phyloP scores from a whole-genome alignment of 2,329 filamentous ascomycete species.

The Davidsoniella virescens region DNA sequence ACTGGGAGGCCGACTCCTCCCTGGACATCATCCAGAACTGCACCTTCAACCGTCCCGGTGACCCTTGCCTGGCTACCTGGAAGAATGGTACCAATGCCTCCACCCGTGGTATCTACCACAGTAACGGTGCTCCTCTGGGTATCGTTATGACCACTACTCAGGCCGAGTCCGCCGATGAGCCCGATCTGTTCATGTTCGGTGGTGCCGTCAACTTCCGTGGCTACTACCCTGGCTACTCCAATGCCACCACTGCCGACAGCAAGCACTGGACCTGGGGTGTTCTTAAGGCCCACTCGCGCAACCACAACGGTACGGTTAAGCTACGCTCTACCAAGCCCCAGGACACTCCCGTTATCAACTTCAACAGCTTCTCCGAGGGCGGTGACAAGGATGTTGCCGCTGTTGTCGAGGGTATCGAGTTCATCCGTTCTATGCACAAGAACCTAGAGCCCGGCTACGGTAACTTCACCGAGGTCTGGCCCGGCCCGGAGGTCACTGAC shows the following conservation, averaged over 20 bases:
- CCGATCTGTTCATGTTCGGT: slow-evolving; percentile 39
- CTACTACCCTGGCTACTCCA: slow-evolving; percentile 38
- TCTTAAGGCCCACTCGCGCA: slow-evolving; percentile 37
- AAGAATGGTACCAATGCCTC: slow-evolving; percentile 3
- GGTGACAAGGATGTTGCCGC: slow-evolving; percentile 28
- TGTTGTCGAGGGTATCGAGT: slow-evolving; percentile 21
- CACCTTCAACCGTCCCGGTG: slow-evolving; percentile 10
- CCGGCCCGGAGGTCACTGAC: slow-evolving; percentile 14
- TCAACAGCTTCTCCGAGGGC: slow-evolving; percentile 36
- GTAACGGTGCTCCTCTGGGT: slow-evolving; percentile 14
- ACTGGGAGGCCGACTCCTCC: slow-evolving; percentile 14
- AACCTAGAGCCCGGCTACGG: slow-evolving; percentile 15
- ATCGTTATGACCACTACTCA: slow-evolving; percentile 12
- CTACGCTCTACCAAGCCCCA: slow-evolving; percentile 43
- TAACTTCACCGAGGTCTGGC: slow-evolving; percentile 11
- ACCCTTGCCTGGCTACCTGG: slow-evolving; percentile 10
- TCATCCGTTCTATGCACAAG: slow-evolving; percentile 17
- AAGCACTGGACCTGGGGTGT: slow-evolving; percentile 27
- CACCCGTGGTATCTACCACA: slow-evolving; percentile 12
- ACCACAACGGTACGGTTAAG: slow-evolving; percentile 44
- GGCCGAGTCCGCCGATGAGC: slow-evolving; percentile 20
- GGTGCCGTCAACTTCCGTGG: slow-evolving; percentile 37
- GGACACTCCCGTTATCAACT: slow-evolving; percentile 46
- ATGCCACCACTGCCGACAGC: slow-evolving; percentile 26
- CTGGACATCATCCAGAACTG: slow-evolving; percentile 7